Base-by-base conservation (phyloP, 2,329 filamentous ascomycete genomes). In the Pseudopithomyces chartarum region DNA sequence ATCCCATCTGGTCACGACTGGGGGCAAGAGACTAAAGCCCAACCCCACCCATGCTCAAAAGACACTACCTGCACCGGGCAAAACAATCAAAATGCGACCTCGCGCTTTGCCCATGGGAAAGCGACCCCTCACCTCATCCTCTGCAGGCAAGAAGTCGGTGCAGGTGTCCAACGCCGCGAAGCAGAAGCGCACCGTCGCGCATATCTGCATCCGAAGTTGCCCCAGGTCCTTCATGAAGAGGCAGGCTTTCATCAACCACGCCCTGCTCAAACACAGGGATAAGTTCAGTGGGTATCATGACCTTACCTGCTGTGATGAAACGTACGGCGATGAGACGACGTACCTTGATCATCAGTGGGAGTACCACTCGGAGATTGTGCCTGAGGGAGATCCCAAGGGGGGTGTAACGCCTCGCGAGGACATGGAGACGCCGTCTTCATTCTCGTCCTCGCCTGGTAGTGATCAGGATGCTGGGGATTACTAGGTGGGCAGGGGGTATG, bases 331-430 rank as follows among this genome's bases (percentile, higher is more conserved):
- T 6, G 29, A 47, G 26, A 11, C 12, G 13, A 11, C n/a, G 26
- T 47, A 47, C 13, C 44, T 47, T 29, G 44, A 47, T 12, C 44
- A 47, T 15, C 44, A 47, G 8, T 47, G 44, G 44, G 17, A 23
- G n/a, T n/a, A 34, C 26, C 44, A 47, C 15, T 47, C 44, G 8
- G 44, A 36, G n/a, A n/a, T n/a, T n/a, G n/a, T n/a, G 7, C n/a
- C 44, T 10, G 10, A 6, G 22, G 29, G 34, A 3, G 44, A 36
- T 19, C 15, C 10, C 17, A n/a, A 36, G n/a, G 29, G 8, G 33
- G 44, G 7, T 5, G 32, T n/a, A 29, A 36, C 44, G 29, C 29
- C 44, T 36, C 44, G 15, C 6, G 44, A 47, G 29, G n/a, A 47
- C 2, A 5, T 17, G 44, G 29, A 33, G 11, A 34, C 44, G 15